Evolutionary conservation across 495 filamentous ascomycete species (phyloP), one percentile per base, ranked within the genome.

Genomic region (Xylaria nigripes): DNA sequence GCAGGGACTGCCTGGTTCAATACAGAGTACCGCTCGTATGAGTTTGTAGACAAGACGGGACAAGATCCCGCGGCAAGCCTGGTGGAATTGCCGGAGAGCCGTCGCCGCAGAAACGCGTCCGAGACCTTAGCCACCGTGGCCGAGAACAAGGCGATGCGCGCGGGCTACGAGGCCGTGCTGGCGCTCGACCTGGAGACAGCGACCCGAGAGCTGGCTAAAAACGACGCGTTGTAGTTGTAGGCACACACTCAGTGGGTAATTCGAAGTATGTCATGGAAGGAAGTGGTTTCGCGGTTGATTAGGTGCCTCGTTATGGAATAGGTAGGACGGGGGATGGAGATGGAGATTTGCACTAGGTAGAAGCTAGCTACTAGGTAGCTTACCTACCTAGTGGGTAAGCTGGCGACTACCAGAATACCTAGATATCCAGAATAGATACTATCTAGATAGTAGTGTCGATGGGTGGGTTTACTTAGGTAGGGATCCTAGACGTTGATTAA

Each of bases 1-100:
- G 29, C 42, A 76, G 86, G 88, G 25, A 94, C 90, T 0, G 88
- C 87, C 16, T 96, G 91, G 91, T 58, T 59, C 9, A 96, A 96
- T 68, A 85, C 85, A 10, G 90, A 96, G 69, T 87, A 77, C 63
- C 82, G 91, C 46, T 82, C 80, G 7, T 96, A 86, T 67, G 69
- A 69, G 27, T 95, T 94, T 71, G 71, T 68, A 4, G 76, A 82
- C 22, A 70, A 70, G 19, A 66, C 75, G 22, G 73, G 77, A 36
- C 70, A 74, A 45, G 80, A 84, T 48, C 78, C 81, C 47, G 79
- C 82, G 15, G 80, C 81, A 6, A 67, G 85, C 27, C 60, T 86
- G 25, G 55, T 72, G 54, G 82, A 86, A 64, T 86, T 82, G 9
- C 71, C 74, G 42, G 62, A 70, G 48, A 82, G 83, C 49, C 79